These are phyloP conservation scores for Phytopythium kandeliae DNA, from an alignment of 352 stramenopile species.

Conservation along the genomic window DNA sequence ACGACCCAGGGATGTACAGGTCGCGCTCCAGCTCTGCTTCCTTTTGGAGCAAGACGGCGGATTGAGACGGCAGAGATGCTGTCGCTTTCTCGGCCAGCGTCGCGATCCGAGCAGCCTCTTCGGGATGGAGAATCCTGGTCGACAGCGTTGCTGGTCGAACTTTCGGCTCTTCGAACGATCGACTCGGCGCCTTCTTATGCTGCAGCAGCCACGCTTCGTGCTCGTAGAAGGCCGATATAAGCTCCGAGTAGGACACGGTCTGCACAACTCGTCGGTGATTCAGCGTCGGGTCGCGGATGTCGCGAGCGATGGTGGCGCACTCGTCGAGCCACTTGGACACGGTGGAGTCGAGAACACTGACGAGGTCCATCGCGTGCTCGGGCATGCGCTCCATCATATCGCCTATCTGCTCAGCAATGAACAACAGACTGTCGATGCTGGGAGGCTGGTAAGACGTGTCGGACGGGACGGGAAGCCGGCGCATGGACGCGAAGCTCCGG, in stretches of 20 bases:
- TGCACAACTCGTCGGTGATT: slow-evolving; percentile 62
- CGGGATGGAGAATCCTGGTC: background rate
- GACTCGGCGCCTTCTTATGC: slow-evolving; percentile 45
- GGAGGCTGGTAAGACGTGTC: slow-evolving; percentile 74
- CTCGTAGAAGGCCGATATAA: slow-evolving; percentile 54
- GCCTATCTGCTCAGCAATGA: slow-evolving; percentile 55
- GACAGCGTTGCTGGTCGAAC: slow-evolving; percentile 15
- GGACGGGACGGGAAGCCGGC: slow-evolving; percentile 48
- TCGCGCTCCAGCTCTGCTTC: slow-evolving; percentile 61
- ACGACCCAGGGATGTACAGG: slow-evolving; percentile 53
- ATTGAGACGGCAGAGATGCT: background rate
- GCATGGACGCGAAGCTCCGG: slow-evolving; percentile 31
- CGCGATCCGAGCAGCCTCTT: background rate
- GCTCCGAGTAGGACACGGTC: slow-evolving; percentile 44
- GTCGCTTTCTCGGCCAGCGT: background rate
- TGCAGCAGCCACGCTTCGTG: slow-evolving; percentile 62
- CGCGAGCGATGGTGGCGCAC: slow-evolving; percentile 58
- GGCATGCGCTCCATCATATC: slow-evolving; percentile 74
- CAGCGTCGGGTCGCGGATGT: slow-evolving; percentile 69
- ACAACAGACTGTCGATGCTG: slow-evolving; percentile 71
- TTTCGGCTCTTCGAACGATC: slow-evolving; percentile 40
- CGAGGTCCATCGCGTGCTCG: slow-evolving; percentile 46
- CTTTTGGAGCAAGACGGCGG: slow-evolving; percentile 3
- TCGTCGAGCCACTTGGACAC: slow-evolving; percentile 72
- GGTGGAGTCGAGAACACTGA: slow-evolving; percentile 55